Conservation (phyloP, 352 stramenopile species). For the Pilasporangium apinafurcum region DNA sequence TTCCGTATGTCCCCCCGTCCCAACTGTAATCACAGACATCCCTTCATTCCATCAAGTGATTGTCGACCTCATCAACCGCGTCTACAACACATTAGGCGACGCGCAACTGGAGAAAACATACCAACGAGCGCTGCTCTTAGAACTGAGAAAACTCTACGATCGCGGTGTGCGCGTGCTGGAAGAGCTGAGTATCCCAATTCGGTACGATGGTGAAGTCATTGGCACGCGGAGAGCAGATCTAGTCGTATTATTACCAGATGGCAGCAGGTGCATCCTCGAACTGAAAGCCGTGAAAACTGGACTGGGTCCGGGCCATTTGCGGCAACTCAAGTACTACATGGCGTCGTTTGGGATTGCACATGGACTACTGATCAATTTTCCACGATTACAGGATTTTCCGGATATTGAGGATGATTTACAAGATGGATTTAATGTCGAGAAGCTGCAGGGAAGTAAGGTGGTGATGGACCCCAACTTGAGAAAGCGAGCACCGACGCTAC, state of each 20-base stretch:
- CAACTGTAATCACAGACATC: too few species aligned
- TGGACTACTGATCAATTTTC: constrained; percentile 40
- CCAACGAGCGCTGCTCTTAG: constrained; percentile 18
- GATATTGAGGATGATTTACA: constrained; percentile 9
- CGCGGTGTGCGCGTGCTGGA: constrained; percentile 17
- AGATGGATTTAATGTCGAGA: too few species aligned
- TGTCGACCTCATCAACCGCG: constrained; percentile 21
- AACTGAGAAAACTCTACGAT: constrained; percentile 9
- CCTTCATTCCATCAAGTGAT: constrained; percentile 15
- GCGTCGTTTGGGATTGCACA: constrained; percentile 18
- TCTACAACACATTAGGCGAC: constrained; percentile 18
- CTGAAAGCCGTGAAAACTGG: constrained; percentile 20
- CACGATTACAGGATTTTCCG: constrained; percentile 20
- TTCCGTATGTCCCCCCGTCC: too few species aligned
- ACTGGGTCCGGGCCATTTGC: constrained; percentile 13
- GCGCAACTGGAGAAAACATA: constrained; percentile 33
- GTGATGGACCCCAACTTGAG: too few species aligned
- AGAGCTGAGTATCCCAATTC: constrained; percentile 21
- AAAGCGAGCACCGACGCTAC: too few species aligned
- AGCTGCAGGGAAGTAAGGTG: too few species aligned
- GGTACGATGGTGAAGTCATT: constrained; percentile 20
- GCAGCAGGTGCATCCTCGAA: constrained; percentile 22
- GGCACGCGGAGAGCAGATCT: constrained; percentile 24
- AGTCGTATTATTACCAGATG: constrained; percentile 15
- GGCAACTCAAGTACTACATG: constrained; percentile 39